Evolutionary conservation across 2,329 filamentous ascomycete species (phyloP).

Genomic region (Stagonosporopsis cucurbitacearum): DNA sequence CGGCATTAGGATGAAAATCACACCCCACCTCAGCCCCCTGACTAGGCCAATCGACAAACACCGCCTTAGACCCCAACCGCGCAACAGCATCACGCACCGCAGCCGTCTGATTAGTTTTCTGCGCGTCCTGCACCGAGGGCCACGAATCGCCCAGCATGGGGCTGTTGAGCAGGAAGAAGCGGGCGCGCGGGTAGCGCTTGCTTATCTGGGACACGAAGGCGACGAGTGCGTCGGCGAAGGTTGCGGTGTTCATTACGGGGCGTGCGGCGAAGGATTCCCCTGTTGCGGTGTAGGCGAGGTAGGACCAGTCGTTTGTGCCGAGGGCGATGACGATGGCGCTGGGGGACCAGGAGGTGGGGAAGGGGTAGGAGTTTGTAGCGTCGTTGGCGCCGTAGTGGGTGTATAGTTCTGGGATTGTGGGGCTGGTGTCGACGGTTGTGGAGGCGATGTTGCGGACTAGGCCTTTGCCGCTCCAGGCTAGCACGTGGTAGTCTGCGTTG

Average conservation of each 20-base stretch:
- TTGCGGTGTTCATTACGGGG: conserved; percentile 9
- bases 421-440: conserved; percentile 34
- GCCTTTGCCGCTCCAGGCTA: conserved; percentile 56
- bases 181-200: conserved; percentile 45
- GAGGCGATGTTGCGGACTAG: conserved; percentile 51
- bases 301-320: conserved; percentile 55
- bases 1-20: conserved; percentile 53
- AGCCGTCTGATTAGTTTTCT: conserved; percentile 24
- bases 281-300: conserved; percentile 22
- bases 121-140: conserved; percentile 46
- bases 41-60: conserved; percentile 53
- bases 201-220: conserved; percentile 46
- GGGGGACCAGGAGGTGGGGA: conserved; percentile 40
- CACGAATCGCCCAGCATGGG: conserved; percentile 52
- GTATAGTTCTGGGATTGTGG: conserved; percentile 52
- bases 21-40: conserved; percentile 53
- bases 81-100: conserved; percentile 26
- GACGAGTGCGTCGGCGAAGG: conserved; percentile 27
- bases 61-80: conserved; percentile 41
- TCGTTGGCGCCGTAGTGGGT: conserved; percentile 55
- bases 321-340: conserved; percentile 55
- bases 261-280: conserved; percentile 19
- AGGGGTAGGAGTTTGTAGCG: conserved; percentile 48
- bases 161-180: conserved; percentile 52
- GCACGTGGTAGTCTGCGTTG: conserved; percentile 52